Base-by-base conservation (phyloP, 345 rosid species). In the Brassica incana region DNA sequence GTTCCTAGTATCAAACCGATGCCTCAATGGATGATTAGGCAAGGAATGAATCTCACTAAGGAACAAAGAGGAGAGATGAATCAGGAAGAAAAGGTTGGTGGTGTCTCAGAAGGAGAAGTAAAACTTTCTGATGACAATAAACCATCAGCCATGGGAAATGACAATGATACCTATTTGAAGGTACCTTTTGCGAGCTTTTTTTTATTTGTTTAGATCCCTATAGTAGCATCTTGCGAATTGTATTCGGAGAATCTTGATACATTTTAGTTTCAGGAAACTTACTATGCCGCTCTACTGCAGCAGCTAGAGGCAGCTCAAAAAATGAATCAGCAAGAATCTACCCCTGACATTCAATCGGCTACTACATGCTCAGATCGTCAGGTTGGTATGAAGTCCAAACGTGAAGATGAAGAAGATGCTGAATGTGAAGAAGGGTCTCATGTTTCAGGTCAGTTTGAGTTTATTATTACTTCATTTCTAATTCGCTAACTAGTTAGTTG, bases 1-100 rank as follows among this genome's bases (percentile, higher is more conserved):
- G 75, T 78, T 79, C 25, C 90, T 20, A 66, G 88, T 75, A 66
- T 29, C 63, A 95, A 95, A 86, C 92, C 89, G 30, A 82, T 95
- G 73, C 98, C 95, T 35, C 98, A 98, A 30, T 95, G 98, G 98
- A 91, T 95, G 99, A 91, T 95, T 65, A 95, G 81, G 82, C 84
- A 90, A 85, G 97, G 96, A 78, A 93, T 95, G 99, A 90, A 87
- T 79, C 91, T 95, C 67, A 90, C 98, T 0, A 88, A 82, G 77
- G 97, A 90, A 79, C 99, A 91, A 82, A 91, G 92, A 67, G 99
- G 99, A 81, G 94, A 54, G 60, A 15, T 78, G 74, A 85, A 86
- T 81, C 89, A 78, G 58, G 97, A 89, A 82, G 63, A 82, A 43
- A 84, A 90, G 77, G 81, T 80, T 86, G 92, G 86, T 82, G 91